These are phyloP conservation scores for Melanogaster broomeanus DNA, from an alignment of 768 basidiomycete species.

Conservation along the genomic window DNA sequence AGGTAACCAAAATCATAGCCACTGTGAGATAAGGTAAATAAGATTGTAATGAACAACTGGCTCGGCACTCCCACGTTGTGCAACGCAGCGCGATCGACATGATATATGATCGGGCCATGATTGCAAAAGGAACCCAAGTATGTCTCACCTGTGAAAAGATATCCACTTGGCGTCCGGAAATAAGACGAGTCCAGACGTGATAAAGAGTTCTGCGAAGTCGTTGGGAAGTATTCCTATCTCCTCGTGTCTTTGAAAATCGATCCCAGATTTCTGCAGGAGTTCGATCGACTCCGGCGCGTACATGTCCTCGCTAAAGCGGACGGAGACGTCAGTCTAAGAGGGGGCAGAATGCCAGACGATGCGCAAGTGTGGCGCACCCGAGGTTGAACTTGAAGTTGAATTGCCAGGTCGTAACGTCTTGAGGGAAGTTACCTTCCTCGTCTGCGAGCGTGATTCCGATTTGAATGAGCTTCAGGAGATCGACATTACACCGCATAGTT, in stretches of 20 bases:
- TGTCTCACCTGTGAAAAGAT: conserved; percentile 89
- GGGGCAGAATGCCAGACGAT: not conserved
- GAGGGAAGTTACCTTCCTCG: conserved; percentile 89
- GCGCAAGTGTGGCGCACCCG: conserved; percentile 52
- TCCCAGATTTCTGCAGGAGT: conserved; percentile 89
- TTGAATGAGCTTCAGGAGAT: conserved; percentile 96
- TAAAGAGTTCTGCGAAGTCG: conserved; percentile 95
- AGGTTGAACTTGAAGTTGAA: conserved; percentile 97
- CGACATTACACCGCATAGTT: conserved; percentile 99
- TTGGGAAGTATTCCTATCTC: conserved; percentile 91
- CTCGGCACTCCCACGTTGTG: not conserved
- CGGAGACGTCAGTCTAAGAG: not conserved
- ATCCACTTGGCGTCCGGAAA: conserved; percentile 92
- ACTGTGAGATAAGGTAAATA: conserved; percentile 42
- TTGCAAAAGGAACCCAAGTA: not conserved
- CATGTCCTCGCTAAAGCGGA: conserved; percentile 83
- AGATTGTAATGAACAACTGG: not conserved
- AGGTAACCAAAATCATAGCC: conserved; percentile 99
- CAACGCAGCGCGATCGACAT: not conserved
- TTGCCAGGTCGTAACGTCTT: conserved; percentile 95
- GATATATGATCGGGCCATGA: not conserved
- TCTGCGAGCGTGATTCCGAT: conserved; percentile 94
- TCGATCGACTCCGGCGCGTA: conserved; percentile 98
- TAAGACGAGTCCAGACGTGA: conserved; percentile 93
- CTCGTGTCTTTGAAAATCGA: conserved; percentile 93